Evolutionary conservation across 2,329 filamentous ascomycete genomes (phyloP), one percentile per base, ranked within the genome.

Genomic region (Phialophora expanda): DNA sequence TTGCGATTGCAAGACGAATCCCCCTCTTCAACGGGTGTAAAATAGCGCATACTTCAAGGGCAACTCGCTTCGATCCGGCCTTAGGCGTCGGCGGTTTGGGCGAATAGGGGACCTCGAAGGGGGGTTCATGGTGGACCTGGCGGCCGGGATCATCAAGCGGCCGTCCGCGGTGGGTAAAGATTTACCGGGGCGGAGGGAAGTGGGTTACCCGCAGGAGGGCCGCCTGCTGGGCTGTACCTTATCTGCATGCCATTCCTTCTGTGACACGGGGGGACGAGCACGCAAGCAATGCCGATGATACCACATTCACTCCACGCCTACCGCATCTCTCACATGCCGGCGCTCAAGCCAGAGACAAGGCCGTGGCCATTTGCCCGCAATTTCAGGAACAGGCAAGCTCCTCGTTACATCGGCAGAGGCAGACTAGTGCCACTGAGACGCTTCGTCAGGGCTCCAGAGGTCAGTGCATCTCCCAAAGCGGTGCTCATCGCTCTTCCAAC

Each of bases 221-320:
- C 38, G 38, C 7, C 14, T 44, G 38, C 38, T 20, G 38, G 38
- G 7, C 17, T 44, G 17, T 44, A 44, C 38, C 38, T 44, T 44
- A 44, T 44, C 38, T 44, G 38, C 38, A 44, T 44, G 38, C 38
- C 38, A 44, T 44, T 44, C 38, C 38, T 44, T n/a, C 14, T 44
- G 38, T 7, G 38, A 44, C n/a, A 44, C 17, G 38, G 38, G 4
- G 38, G 3, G 5, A 7, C 24, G 17, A 41, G 38, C 38, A 41
- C 14, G 38, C 38, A 41, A n/a, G 17, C 12, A 5, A 41, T 8
- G 38, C 38, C 38, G 7, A n/a, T n/a, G 17, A n/a, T n/a, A 44
- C 38, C 3, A 2, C 38, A 2, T 44, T 20, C 5, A 44, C 38
- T 44, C 38, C 38, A 44, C 38, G 17, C 38, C 38, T 44, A 17